These are phyloP conservation scores for Tardiomyces digboiensis DNA, from an alignment of 1,139 yeast genomes.

Conservation along the genomic window DNA sequence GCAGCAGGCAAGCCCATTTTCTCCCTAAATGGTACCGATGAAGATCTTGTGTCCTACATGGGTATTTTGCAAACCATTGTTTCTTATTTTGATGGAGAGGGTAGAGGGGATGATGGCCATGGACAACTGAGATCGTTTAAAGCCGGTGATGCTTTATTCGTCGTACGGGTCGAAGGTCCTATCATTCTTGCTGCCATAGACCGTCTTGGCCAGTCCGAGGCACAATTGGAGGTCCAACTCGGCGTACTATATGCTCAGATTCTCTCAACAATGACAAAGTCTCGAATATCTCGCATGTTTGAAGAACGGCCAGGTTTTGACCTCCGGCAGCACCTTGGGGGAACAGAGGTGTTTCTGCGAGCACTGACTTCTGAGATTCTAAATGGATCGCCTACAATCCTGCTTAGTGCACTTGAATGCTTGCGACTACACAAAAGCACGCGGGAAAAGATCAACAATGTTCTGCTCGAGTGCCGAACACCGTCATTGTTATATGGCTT, in stretches of 20 bases:
- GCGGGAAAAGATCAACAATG: conserved; percentile 36
- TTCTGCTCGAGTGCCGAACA: conserved; percentile 33
- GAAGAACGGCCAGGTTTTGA: conserved; percentile 73
- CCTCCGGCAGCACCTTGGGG: conserved; percentile 63
- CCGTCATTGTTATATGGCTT: conserved; percentile 53
- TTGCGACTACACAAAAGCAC: conserved; percentile 37
- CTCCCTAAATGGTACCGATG: conserved; percentile 70
- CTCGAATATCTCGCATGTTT: conserved; percentile 62
- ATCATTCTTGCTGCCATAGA: conserved; percentile 69
- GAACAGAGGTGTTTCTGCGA: conserved; percentile 53
- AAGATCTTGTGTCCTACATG: conserved; percentile 58
- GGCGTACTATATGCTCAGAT: conserved; percentile 69
- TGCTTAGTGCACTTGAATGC: conserved; percentile 55
- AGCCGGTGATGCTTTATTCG: conserved; percentile 39
- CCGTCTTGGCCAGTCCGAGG: conserved; percentile 40
- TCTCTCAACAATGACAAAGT: conserved; percentile 70
- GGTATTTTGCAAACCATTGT: conserved; percentile 54
- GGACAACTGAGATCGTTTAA: conserved; percentile 18
- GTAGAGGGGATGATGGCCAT: conserved; percentile 5
- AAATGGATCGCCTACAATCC: conserved; percentile 43
- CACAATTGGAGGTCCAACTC: conserved; percentile 55
- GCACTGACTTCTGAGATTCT: conserved; percentile 48
- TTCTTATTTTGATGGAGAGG: conserved; percentile 39
- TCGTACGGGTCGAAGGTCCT: conserved; percentile 57
- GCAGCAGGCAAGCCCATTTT: conserved; percentile 92